Conservation (phyloP, 2,329 filamentous ascomycete species). For the Cordyceps farinosa region DNA sequence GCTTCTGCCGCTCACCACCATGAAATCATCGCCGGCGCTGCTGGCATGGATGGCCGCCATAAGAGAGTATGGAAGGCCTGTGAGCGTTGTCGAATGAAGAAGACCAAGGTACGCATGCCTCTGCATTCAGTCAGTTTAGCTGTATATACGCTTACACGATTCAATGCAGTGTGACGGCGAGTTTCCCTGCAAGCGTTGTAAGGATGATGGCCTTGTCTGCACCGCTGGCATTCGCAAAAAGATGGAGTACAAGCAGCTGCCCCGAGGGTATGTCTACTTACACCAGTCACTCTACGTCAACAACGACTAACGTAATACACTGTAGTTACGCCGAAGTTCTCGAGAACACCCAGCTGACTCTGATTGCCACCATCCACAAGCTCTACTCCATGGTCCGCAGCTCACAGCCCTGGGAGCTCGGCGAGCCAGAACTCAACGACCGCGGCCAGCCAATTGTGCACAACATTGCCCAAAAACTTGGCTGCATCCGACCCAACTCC, state of each 20-base stretch:
- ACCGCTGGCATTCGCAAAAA: slow-evolving; percentile 62
- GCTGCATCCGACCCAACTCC: slow-evolving; percentile 60
- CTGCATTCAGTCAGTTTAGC: not conserved
- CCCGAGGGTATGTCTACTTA: slow-evolving; percentile 48
- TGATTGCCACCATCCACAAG: slow-evolving; percentile 63
- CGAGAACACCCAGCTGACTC: slow-evolving; percentile 61
- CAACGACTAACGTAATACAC: not conserved
- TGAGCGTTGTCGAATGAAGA: slow-evolving; percentile 65
- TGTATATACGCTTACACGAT: not conserved
- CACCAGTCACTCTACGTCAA: not conserved
- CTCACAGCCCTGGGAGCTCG: slow-evolving; percentile 56
- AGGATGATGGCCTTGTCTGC: slow-evolving; percentile 62
- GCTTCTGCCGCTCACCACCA: slow-evolving; percentile 36
- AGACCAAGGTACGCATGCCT: slow-evolving; percentile 54
- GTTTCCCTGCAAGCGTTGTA: slow-evolving; percentile 64
- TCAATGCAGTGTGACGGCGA: slow-evolving; percentile 56
- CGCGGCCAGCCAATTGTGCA: slow-evolving; percentile 61
- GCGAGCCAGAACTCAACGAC: slow-evolving; percentile 62
- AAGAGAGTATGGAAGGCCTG: slow-evolving; percentile 67
- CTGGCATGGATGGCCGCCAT: slow-evolving; percentile 51
- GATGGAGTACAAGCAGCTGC: slow-evolving; percentile 65
- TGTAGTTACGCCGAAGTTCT: slow-evolving; percentile 60
- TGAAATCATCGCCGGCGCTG: slow-evolving; percentile 32
- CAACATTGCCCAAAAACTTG: slow-evolving; percentile 61
- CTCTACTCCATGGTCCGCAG: slow-evolving; percentile 61